phyloP scores from a whole-genome alignment of 805 yeast species.

The Starmerella roubikii region DNA sequence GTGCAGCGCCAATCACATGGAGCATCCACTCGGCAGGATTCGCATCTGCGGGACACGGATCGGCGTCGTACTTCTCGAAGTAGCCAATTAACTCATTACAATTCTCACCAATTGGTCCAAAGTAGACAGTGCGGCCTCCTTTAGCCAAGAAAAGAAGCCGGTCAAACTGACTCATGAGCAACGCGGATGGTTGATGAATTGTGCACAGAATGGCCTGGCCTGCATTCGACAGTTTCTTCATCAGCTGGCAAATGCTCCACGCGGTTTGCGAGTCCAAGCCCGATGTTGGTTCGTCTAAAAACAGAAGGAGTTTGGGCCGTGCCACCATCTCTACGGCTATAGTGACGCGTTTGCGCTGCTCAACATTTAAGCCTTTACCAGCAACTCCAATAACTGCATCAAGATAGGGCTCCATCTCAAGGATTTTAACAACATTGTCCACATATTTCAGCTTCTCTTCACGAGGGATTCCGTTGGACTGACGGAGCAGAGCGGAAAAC shows the following conservation, averaged over 20 bases:
- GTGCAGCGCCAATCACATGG: constrained; percentile 69
- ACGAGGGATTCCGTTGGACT: constrained; percentile 42
- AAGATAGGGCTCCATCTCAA: constrained; percentile 57
- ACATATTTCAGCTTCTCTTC: constrained; percentile 54
- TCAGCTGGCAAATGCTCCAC: constrained; percentile 56
- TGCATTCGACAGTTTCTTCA: constrained; percentile 52
- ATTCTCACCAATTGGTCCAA: constrained; percentile 64
- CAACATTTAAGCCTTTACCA: constrained; percentile 59
- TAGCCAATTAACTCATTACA: constrained; percentile 45
- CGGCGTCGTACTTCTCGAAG: constrained; percentile 62
- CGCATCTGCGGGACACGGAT: constrained; percentile 44
- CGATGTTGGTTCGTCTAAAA: constrained; percentile 61
- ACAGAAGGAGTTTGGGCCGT: constrained; percentile 47
- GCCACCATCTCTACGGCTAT: constrained; percentile 64
- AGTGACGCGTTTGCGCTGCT: constrained; percentile 53
- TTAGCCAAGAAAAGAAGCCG: constrained; percentile 50
- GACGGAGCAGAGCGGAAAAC: constrained; percentile 62
- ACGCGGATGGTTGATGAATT: constrained; percentile 70
- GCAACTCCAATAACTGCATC: constrained; percentile 71
- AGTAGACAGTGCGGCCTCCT: constrained; percentile 72
- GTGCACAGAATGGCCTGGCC: constrained; percentile 70
- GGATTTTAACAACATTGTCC: constrained; percentile 48
- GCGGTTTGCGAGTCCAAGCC: constrained; percentile 51
- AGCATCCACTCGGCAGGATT: constrained; percentile 70
- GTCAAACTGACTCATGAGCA: constrained; percentile 53